Percentiles rank a stretch among this genome's conserved stretches.
phyloP scores from a whole-genome alignment of 805 yeast genomes.

The Starmerella sirachaensis region DNA sequence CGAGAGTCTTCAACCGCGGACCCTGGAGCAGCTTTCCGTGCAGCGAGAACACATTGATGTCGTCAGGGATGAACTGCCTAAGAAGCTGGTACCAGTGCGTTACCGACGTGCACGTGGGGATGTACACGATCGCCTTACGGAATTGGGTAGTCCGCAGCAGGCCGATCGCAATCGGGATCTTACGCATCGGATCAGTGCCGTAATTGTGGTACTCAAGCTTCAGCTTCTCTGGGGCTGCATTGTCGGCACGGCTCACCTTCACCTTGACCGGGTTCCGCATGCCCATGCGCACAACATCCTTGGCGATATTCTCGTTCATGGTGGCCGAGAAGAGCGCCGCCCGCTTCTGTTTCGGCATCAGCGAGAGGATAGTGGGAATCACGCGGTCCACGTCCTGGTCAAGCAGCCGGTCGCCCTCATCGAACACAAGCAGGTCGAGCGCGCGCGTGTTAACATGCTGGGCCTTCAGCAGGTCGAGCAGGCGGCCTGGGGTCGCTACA shows the following conservation, averaged over 20 bases:
- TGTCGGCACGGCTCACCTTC: slow-evolving; percentile 42
- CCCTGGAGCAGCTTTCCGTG: slow-evolving; percentile 86
- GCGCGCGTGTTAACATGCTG: slow-evolving; percentile 46
- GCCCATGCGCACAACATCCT: slow-evolving; percentile 71
- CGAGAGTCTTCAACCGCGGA: slow-evolving; percentile 63
- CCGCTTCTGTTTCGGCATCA: slow-evolving; percentile 80
- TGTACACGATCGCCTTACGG: slow-evolving; percentile 77
- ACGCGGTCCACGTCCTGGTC: slow-evolving; percentile 67
- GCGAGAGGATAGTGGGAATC: slow-evolving; percentile 50
- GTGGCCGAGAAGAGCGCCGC: slow-evolving; percentile 95
- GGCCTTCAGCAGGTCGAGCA: slow-evolving; percentile 56
- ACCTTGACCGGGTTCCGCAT: slow-evolving; percentile 86
- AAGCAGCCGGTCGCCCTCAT: slow-evolving; percentile 84
- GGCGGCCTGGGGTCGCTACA: slow-evolving; percentile 87
- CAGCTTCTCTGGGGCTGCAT: slow-evolving; percentile 45
- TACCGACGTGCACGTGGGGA: slow-evolving; percentile 82
- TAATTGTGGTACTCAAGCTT: slow-evolving; percentile 38
- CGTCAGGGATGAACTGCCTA: slow-evolving; percentile 7
- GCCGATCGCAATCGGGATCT: slow-evolving; percentile 47
- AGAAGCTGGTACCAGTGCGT: slow-evolving; percentile 41
- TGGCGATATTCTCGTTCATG: slow-evolving; percentile 60
- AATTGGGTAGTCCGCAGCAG: slow-evolving; percentile 43
- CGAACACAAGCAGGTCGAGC: slow-evolving; percentile 66
- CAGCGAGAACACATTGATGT: slow-evolving; percentile 48
- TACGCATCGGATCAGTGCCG: slow-evolving; percentile 46